These are phyloP conservation scores for Boechera divaricarpa DNA, from an alignment of 345 rosid genomes.

Conservation along the genomic window DNA sequence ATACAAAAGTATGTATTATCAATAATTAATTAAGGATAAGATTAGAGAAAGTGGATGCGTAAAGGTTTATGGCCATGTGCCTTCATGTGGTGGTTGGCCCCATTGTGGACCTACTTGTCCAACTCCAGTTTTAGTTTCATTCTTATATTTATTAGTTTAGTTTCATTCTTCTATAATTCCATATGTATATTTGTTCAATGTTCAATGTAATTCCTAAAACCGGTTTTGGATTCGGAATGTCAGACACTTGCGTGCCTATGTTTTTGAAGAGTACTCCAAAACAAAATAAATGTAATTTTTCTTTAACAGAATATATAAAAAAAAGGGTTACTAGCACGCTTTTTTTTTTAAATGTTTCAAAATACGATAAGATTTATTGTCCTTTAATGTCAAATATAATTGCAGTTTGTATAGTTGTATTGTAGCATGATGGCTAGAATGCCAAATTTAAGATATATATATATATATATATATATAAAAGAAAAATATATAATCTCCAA, in stretches of 20 bases:
- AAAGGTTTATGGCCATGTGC: not conserved
- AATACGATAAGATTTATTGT: not conserved
- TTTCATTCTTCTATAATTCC: not conserved
- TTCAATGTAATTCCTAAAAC: not conserved
- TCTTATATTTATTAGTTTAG: not conserved
- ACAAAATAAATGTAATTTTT: too few species aligned
- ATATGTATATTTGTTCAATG: not conserved
- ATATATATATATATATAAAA: too few species aligned
- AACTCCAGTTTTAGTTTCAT: not conserved
- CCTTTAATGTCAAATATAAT: not conserved
- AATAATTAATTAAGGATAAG: not conserved
- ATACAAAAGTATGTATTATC: not conserved
- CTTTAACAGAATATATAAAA: too few species aligned
- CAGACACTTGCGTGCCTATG: not conserved
- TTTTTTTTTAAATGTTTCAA: too few species aligned
- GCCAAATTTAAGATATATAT: too few species aligned
- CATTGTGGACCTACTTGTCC: slow-evolving; percentile 5
- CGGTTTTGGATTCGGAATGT: not conserved
- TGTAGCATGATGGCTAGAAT: too few species aligned
- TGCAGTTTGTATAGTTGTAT: not conserved
- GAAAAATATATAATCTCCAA: too few species aligned
- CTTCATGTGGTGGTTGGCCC: slow-evolving; percentile 16
- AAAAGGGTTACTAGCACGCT: too few species aligned
- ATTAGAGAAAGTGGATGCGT: slow-evolving; percentile 2
- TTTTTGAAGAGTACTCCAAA: not conserved